Base-by-base conservation (phyloP, 192 early-diverging fungal species). In the Coemansia sp. region DNA sequence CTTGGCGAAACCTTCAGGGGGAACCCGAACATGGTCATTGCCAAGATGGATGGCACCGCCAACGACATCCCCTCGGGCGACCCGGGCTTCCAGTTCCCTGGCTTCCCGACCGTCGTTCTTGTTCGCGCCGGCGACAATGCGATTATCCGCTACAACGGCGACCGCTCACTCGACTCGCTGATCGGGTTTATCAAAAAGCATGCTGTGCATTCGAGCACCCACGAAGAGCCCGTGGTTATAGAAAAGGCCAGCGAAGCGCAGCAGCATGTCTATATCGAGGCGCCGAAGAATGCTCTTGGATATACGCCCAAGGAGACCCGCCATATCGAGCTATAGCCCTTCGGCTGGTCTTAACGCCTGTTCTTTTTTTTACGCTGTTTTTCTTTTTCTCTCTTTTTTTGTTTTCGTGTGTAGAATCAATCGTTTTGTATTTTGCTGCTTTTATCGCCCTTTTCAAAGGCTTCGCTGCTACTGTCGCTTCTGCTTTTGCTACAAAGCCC, bases 71-170 rank as follows among this genome's bases (percentile, higher is more conserved):
- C 96, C 19, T 61, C 83, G 1, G 64, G 65, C 74, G 75, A 82
- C 54, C 74, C 77, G 2, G 73, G 60, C 22, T 86, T 95, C 82
- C 63, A 84, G 36, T 67, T 98, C 64, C 57, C 88, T 51, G 96
- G 95, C 7, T 98, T 95, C 88, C 96, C 96, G 29, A 98, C 96
- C 58, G 79, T 98, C 52, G 88, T 91, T 73, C 82, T 98, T 59
- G 86, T 94, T 81, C 94, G 94, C 82, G 93, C 92, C 30, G 82
- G 80, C 16, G 80, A 79, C 71, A 91, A 95, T 48, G 86, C 84
- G 56, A 71, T 90, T 51, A 77, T 95, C 60, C 78, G 85, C 58
- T 98, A 91, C 83, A 65, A 84, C 19, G 89, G 95, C 58, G 84
- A 93, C 81, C 90, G 96, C 56, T 76, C 85, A 29, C 51, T 90